Conservation (phyloP, 768 basidiomycete species). For the Lactarius vividus region DNA sequence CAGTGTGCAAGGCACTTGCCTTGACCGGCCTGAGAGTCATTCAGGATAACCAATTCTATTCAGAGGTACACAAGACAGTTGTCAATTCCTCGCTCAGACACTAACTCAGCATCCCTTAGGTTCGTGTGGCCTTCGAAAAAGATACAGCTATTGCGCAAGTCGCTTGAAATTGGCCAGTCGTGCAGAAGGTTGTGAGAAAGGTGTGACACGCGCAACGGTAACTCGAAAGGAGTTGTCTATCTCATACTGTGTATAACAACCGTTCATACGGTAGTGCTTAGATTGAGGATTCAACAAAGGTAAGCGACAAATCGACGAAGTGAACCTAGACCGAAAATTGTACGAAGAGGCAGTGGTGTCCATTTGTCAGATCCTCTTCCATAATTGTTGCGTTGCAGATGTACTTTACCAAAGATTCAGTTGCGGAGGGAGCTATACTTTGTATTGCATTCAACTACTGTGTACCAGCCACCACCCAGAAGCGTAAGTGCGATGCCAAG, state of each 20-base stretch:
- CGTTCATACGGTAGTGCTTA: not conserved
- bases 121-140: constrained; percentile 23
- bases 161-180: not conserved
- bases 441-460: constrained; percentile 51
- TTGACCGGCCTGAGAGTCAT: constrained; percentile 65
- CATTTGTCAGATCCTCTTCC: not conserved
- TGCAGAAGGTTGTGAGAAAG: not conserved
- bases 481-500: constrained; percentile 84
- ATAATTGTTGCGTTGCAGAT: not conserved
- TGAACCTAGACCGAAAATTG: not conserved
- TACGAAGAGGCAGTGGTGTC: not conserved
- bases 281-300: not conserved
- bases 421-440: constrained; percentile 19
- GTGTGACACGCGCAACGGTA: not conserved
- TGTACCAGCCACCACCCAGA: constrained; percentile 81
- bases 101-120: constrained; percentile 9
- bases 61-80: constrained; percentile 40
- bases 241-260: not conserved
- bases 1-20: constrained; percentile 69
- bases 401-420: not conserved
- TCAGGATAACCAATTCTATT: constrained; percentile 62
- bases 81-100: not conserved
- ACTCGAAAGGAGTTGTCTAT: not conserved
- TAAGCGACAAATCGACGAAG: constrained; percentile 13
- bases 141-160: constrained; percentile 11